phyloP scores from a whole-genome alignment of 2,329 filamentous ascomycete genomes.

The Botrytis pseudocinerea region DNA sequence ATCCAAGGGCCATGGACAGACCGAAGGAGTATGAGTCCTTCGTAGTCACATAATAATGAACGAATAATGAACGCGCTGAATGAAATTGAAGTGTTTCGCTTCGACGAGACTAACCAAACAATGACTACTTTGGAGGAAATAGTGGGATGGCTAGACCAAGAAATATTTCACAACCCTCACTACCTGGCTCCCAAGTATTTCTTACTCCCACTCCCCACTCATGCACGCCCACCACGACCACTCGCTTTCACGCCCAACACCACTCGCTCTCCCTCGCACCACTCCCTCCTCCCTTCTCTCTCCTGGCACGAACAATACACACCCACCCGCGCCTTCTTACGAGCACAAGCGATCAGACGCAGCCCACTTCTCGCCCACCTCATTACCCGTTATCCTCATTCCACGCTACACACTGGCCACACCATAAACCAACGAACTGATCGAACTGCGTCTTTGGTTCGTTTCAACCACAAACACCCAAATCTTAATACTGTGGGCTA shows the following conservation, averaged over 20 bases:
- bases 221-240: not conserved
- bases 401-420: not conserved
- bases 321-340: not conserved
- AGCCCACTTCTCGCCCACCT: not conserved
- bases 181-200: not conserved
- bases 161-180: not conserved
- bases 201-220: not conserved
- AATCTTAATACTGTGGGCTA: not conserved
- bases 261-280: not conserved
- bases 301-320: not conserved
- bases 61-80: not conserved
- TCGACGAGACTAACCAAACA: conserved; percentile 2
- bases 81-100: conserved; percentile 4
- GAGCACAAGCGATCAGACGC: not conserved
- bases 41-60: not conserved
- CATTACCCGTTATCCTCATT: not conserved
- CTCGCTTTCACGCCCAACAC: not conserved
- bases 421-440: conserved; percentile 8
- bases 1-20: not conserved
- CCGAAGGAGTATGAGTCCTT: not conserved
- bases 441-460: conserved; percentile 14
- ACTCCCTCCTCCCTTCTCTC: no score
- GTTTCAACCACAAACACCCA: not conserved
- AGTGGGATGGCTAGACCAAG: not conserved
- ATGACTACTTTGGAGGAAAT: not conserved